Base-by-base conservation (phyloP, 176 grass and related monocot species). In the Alloteropsis semialata region DNA sequence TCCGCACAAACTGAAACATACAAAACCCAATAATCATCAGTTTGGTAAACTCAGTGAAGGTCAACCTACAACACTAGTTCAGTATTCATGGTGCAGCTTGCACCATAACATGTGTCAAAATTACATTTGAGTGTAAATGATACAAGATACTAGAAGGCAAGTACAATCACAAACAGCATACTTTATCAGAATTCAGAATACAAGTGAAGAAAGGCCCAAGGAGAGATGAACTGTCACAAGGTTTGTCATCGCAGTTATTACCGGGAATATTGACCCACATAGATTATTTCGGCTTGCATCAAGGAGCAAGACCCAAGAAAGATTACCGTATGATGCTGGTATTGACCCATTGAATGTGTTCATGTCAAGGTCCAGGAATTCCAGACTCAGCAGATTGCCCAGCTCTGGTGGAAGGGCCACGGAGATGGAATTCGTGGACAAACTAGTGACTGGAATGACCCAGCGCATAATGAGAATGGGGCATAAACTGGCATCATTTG, bases 301-400 rank as follows among this genome's bases (percentile, higher is more conserved):
- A 56, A 56, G 22, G 22, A 24, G 9, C 2, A 56, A 56, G 53
- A 56, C 22, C 46, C 16, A 5, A 49, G 46, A 49, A 4, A 17
- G 39, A 9, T 42, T 42, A 42, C 3, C 11, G 3, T 17, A 49
- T 17, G 15, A 49, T 49, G 22, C 21, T n/a, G 10, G 21, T 24
- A 56, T 56, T 56, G 8, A 56, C 53, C 21, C 21, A 55, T 56
- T 24, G 8, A 56, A 10, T 56, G 7, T 0, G 22, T 19, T 50
- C 84, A 78, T 98, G 95, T 21, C 82, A 93, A 6, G 96, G 81
- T 11, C 22, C 8, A 56, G 21, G 56, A 85, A 77, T 77, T 92
- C 77, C 37, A 99, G 62, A 82, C 89, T 81, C 41, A 84, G 76
- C 25, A 99, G 79, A 57, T 75, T 81, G 30, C 89, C 96, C 77